Base-by-base conservation (phyloP, 257 asterid species). In the Fraxinus excelsior region DNA sequence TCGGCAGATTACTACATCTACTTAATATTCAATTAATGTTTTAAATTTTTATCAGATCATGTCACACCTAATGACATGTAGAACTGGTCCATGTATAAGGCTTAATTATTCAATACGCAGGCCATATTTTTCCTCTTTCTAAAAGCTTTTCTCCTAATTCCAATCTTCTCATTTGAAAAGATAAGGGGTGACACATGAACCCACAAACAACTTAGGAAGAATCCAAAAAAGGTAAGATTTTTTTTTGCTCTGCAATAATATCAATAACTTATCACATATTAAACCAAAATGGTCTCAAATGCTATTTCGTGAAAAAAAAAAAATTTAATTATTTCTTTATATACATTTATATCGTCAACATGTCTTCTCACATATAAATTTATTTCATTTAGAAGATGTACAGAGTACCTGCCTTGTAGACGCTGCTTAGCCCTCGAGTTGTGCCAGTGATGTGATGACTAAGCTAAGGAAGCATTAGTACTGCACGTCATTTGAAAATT, bases 101-200 rank as follows among this genome's bases (percentile, higher is more conserved):
- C 23, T n/a, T 56, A 21, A 56, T 56, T 56, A 21, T 58, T 58
- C 67, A 58, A 21, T 18, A 19, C 5, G 11, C 23, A 51, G 25
- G 62, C 25, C 62, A 56, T 21, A 56, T 56, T 56, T 56, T 56
- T 25, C 32, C 67, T 23, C 67, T 62, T 62, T 62, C 14, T 8
- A 62, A 62, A 62, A 62, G 67, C 67, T 62, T 25, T 62, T 25
- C 67, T 60, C 29, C 32, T 23, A 60, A n/a, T 60, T 60, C 67
- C 67, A 23, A 60, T 60, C 67, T 60, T 60, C 67, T 60, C 67
- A 21, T 19, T 5, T 56, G n/a, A 56, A 60, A 60, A 9, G 67
- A 60, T 23, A 23, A 25, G 32, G 66, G 1, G 5, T 9, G 67
- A 60, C 67, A 23, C 32, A 60, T 60, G 32, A 60, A 60, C 32